Conservation (phyloP, 805 yeast genomes). For the Metschnikowia orientalis region DNA sequence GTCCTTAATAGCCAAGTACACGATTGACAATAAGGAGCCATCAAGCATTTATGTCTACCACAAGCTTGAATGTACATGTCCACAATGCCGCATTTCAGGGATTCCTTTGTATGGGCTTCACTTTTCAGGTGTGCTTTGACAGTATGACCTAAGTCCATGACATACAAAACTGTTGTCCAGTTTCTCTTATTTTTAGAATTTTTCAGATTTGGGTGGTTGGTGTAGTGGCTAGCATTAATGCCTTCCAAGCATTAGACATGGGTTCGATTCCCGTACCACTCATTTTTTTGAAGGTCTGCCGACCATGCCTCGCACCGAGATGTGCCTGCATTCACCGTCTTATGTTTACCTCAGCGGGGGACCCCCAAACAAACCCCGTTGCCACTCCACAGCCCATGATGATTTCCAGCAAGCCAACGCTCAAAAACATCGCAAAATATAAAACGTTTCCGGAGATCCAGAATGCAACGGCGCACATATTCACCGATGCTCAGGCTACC, state of each 20-base stretch:
- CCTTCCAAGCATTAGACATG: constrained; percentile 93
- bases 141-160: too few relatives aligned
- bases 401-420: constrained; percentile 15
- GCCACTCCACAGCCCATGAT: too few relatives aligned
- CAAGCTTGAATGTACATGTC: too few relatives aligned
- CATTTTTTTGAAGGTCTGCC: too few relatives aligned
- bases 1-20: too few relatives aligned
- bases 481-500: constrained; percentile 74
- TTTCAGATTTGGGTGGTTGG: constrained; percentile 59
- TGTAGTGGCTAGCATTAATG: constrained; percentile 89
- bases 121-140: too few relatives aligned
- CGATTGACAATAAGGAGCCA: too few relatives aligned
- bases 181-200: background rate
- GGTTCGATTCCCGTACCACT: constrained; percentile 93
- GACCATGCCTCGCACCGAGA: too few relatives aligned
- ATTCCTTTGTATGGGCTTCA: too few relatives aligned
- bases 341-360: constrained; percentile 1
- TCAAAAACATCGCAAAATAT: constrained; percentile 10
- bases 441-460: constrained; percentile 9
- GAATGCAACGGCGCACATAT: constrained; percentile 56
- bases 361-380: background rate
- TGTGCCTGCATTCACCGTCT: constrained; percentile 4
- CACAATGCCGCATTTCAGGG: too few relatives aligned
- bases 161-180: too few relatives aligned
- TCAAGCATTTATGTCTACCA: too few relatives aligned